Percentiles rank a stretch among this genome's conserved stretches.
Evolutionary conservation across 2,329 filamentous ascomycete species (phyloP).

Genomic region (Epichloe aotearoae): DNA sequence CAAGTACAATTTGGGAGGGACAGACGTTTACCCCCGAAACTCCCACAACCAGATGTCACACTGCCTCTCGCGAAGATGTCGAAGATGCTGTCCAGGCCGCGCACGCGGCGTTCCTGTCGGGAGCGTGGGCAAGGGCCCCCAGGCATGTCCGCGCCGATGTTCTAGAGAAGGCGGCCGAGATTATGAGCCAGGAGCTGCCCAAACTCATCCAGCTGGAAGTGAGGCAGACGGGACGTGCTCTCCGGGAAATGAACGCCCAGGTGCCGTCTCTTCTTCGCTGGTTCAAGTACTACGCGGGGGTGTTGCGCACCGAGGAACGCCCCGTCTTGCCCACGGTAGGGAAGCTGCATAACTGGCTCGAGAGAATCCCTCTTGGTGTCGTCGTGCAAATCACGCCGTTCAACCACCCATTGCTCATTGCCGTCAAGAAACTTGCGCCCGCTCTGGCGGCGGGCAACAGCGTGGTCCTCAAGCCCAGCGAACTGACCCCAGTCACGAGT

Average conservation of each 20-base stretch:
- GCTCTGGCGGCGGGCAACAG: conserved; percentile 46
- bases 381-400: conserved; percentile 44
- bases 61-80: conserved; percentile 17
- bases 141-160: too few relatives aligned
- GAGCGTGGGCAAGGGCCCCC: too few relatives aligned
- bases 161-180: too few relatives aligned
- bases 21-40: not conserved
- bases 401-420: conserved; percentile 45
- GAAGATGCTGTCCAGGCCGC: conserved; percentile 28
- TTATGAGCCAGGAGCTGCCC: conserved; percentile 27
- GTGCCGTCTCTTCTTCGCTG: conserved; percentile 52
- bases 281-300: conserved; percentile 58
- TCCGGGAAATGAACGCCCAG: conserved; percentile 59
- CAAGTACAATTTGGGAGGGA: not conserved
- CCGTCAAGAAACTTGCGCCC: conserved; percentile 47
- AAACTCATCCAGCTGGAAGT: conserved; percentile 51
- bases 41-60: conserved; percentile 12
- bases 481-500: conserved; percentile 49
- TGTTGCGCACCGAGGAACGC: conserved; percentile 55
- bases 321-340: conserved; percentile 51
- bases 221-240: conserved; percentile 51
- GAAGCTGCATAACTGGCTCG: conserved; percentile 42
- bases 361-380: conserved; percentile 43
- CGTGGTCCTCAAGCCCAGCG: conserved; percentile 48
- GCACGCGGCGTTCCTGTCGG: conserved; percentile 32